phyloP scores from a whole-genome alignment of 257 asterid genomes.

The Nicotiana attenuata region DNA sequence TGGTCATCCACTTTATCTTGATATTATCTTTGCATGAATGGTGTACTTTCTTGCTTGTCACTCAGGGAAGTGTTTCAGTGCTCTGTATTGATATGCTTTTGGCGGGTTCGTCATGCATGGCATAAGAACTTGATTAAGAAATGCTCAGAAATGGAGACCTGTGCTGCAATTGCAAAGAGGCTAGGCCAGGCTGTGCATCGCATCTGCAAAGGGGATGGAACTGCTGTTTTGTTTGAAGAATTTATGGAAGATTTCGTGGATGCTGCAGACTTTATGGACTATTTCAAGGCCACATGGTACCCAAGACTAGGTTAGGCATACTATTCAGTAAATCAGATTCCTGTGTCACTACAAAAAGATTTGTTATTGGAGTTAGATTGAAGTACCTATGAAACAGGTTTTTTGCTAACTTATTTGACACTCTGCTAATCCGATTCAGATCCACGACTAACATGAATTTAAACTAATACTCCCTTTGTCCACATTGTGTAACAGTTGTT shows the following conservation, averaged over 20 bases:
- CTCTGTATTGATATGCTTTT: slow-evolving; percentile 80
- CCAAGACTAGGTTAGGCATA: slow-evolving; percentile 60
- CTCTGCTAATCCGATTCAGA: not conserved
- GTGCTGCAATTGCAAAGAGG: slow-evolving; percentile 47
- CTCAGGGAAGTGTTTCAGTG: slow-evolving; percentile 80
- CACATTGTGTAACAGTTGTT: not conserved
- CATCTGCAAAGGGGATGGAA: slow-evolving; percentile 52
- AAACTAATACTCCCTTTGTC: not conserved
- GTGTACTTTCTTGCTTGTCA: slow-evolving; percentile 11
- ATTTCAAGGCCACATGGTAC: slow-evolving; percentile 83
- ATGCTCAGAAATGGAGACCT: slow-evolving; percentile 48
- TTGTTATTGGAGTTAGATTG: not conserved
- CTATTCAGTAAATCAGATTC: not conserved
- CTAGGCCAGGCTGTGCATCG: slow-evolving; percentile 51
- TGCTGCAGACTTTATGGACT: slow-evolving; percentile 70
- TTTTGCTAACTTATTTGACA: not conserved
- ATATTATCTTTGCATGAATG: no score
- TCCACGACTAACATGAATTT: not conserved
- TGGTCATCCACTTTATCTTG: no score
- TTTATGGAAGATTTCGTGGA: slow-evolving; percentile 47
- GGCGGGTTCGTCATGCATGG: slow-evolving; percentile 98
- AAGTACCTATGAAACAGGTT: not conserved
- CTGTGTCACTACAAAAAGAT: not conserved
- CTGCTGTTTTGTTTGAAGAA: slow-evolving; percentile 41
- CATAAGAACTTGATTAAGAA: slow-evolving; percentile 67